phyloP scores from a whole-genome alignment of 1,284 basidiomycete species.

The Sanghuangporus baumii region DNA sequence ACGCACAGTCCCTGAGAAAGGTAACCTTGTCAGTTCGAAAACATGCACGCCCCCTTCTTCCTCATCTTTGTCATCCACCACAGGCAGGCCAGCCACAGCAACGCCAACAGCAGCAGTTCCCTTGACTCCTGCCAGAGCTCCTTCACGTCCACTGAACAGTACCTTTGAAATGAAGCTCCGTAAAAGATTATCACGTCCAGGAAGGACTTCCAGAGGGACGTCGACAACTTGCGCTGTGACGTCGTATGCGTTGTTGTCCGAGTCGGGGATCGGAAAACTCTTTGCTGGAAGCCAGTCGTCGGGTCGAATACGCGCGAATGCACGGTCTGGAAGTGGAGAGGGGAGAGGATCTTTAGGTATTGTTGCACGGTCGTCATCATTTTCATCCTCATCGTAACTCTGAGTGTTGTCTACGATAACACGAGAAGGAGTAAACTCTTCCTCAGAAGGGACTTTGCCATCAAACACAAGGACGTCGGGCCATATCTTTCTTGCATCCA shows the following conservation, averaged over 20 bases:
- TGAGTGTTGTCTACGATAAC: neutral
- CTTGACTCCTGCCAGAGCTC: slow-evolving; percentile 63
- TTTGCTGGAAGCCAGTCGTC: slow-evolving; percentile 58
- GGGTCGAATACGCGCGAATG: slow-evolving; percentile 68
- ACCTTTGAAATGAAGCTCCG: slow-evolving; percentile 72
- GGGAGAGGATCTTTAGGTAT: slow-evolving; percentile 47
- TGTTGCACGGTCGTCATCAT: slow-evolving; percentile 17
- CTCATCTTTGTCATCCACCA: slow-evolving; percentile 30
- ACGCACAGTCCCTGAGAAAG: slow-evolving; percentile 59
- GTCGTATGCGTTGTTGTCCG: slow-evolving; percentile 36
- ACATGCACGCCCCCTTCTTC: slow-evolving; percentile 26
- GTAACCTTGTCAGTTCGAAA: slow-evolving; percentile 56
- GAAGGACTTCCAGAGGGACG: slow-evolving; percentile 67
- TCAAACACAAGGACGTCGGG: slow-evolving; percentile 75
- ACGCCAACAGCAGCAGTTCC: slow-evolving; percentile 60
- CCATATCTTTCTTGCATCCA: slow-evolving; percentile 57
- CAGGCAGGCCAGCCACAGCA: slow-evolving; percentile 55
- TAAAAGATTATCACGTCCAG: slow-evolving; percentile 67
- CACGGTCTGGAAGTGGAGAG: slow-evolving; percentile 56
- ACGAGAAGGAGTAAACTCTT: slow-evolving; percentile 8
- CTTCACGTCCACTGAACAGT: slow-evolving; percentile 36
- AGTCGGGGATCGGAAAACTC: slow-evolving; percentile 30
- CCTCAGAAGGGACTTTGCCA: slow-evolving; percentile 47
- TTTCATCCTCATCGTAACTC: neutral
- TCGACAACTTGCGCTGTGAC: slow-evolving; percentile 62